phyloP scores from a whole-genome alignment of 805 yeast genomes.

The Candida khao-thaluensis region DNA sequence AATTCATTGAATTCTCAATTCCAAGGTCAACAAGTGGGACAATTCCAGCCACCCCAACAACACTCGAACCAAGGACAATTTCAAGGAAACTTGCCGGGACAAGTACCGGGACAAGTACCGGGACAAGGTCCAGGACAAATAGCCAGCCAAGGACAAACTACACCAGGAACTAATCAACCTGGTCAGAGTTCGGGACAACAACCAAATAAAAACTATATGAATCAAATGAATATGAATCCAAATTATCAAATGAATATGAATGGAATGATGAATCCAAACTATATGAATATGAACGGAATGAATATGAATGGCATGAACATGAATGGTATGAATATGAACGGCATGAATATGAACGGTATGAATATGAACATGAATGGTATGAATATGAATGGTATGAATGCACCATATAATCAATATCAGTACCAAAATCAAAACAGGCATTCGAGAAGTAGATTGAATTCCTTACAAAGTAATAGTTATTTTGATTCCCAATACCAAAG shows the following conservation, averaged over 20 bases:
- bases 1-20: conserved; percentile 8
- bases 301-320: conserved; percentile 9
- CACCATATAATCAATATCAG: conserved; percentile 8
- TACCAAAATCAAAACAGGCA: conserved; percentile 6
- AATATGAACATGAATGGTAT: conserved; percentile 12
- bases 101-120: conserved; percentile 1
- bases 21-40: conserved; percentile 11
- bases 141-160: too few relatives aligned
- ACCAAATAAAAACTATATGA: conserved; percentile 1
- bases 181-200: conserved; percentile 8
- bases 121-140: neutral
- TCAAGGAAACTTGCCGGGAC: neutral
- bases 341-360: conserved; percentile 11
- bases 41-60: conserved; percentile 12
- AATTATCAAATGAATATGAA: conserved; percentile 10
- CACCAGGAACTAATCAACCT: neutral
- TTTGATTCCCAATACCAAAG: conserved; percentile 9
- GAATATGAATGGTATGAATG: conserved; percentile 10
- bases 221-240: conserved; percentile 9
- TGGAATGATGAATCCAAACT: conserved; percentile 3
- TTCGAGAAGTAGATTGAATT: conserved; percentile 16
- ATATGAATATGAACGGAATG: conserved; percentile 5
- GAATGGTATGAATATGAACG: conserved; percentile 13
- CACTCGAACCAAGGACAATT: conserved; percentile 6
- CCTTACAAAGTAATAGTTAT: conserved; percentile 15